Conservation (phyloP, 2,329 filamentous ascomycete genomes). For the Pseudocercospora vitis region DNA sequence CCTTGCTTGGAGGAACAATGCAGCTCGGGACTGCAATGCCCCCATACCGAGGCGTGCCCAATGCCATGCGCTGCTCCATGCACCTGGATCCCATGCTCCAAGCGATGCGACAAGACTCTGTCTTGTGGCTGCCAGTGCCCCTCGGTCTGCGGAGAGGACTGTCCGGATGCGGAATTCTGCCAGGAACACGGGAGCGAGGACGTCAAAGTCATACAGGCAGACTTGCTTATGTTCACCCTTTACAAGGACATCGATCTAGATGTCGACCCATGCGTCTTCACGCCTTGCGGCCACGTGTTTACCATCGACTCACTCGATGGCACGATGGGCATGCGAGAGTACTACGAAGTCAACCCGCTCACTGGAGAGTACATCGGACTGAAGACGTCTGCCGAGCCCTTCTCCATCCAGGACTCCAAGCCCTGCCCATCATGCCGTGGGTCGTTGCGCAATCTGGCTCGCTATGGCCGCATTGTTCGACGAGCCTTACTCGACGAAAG, state of each 20-base stretch:
- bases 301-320: constrained; percentile 62
- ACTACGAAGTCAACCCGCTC: constrained; percentile 46
- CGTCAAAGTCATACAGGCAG: constrained; percentile 53
- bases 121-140: constrained; percentile 66
- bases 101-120: constrained; percentile 56
- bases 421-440: constrained; percentile 62
- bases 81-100: constrained; percentile 63
- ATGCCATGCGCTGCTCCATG: constrained; percentile 70
- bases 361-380: no score
- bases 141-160: constrained; percentile 64
- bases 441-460: constrained; percentile 56
- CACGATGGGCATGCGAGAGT: constrained; percentile 54
- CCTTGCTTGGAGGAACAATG: constrained; percentile 61
- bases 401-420: constrained; percentile 53
- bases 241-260: constrained; percentile 62
- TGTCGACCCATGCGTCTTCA: constrained; percentile 62
- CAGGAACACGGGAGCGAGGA: constrained; percentile 54
- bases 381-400: constrained; percentile 25
- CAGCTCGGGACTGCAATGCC: constrained; percentile 55
- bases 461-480: constrained; percentile 64
- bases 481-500: constrained; percentile 62
- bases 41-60: constrained; percentile 50
- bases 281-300: constrained; percentile 63
- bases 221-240: constrained; percentile 55
- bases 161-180: constrained; percentile 56